Evolutionary conservation across 208 protist species (phyloP), one percentile per base, ranked within the genome.

Genomic region (Wallacemonas sp.): DNA sequence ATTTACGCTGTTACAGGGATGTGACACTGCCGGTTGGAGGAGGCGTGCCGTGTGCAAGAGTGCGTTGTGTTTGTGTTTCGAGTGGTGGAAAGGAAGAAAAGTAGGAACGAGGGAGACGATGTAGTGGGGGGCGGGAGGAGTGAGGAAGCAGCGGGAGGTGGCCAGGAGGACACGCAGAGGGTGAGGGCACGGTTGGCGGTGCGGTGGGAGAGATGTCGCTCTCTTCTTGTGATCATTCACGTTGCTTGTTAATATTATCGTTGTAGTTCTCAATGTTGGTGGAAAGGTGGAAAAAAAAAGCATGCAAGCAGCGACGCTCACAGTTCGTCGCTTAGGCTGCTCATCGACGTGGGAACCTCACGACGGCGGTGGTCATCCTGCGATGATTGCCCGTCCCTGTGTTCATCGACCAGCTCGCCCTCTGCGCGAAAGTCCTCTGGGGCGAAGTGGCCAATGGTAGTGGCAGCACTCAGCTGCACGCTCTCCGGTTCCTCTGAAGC

Each of bases 401-500:
- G 9, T 19, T 46, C 17, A 19, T 5, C 42, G 42, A 5, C 3
- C 42, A 6, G n/a, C 17, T 21, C 0, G 42, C 22, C 46, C 3
- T 30, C 8, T 17, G 36, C 36, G 14, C 36, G 9, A 41, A 41
- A 49, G 17, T 33, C 30, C n/a, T 58, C 51, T 11, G 15, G n/a
- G n/a, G 51, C n/a, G 30, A 58, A 15, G 51, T 3, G 14, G 30
- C 12, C 31, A 5, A 58, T 33, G 5, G 51, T 58, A 2, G 51
- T 58, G 28, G 30, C 51, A 6, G 51, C 51, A 21, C 51, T 58
- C 51, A 58, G 28, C 51, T 58, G 51, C 51, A 58, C 51, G 1
- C 51, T 58, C 31, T 58, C 51, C 9, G 17, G 17, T 5, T 19
- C 51, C 12, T 58, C 51, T n/a, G 30, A 33, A 14, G 17, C 30